These are phyloP conservation scores for Chaetomiaceae sp. DNA, from an alignment of 2,329 filamentous ascomycete species.

Conservation along the genomic window DNA sequence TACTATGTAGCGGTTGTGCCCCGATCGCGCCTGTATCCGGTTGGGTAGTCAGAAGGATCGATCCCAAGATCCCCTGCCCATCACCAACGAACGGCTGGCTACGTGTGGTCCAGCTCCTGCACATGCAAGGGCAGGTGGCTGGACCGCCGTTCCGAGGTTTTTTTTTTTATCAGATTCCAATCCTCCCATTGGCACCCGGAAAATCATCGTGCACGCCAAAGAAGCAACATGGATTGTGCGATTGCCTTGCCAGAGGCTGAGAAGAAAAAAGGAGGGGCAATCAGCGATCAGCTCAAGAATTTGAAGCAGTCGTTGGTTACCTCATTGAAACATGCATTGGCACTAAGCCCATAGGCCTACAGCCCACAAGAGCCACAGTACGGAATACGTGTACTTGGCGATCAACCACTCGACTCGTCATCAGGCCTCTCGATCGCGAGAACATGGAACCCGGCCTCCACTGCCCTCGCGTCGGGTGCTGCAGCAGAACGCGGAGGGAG, in stretches of 20 bases:
- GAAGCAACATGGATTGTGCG: neutral
- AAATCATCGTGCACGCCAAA: conserved; percentile 11
- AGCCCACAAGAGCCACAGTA: no score
- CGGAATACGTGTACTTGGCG: neutral
- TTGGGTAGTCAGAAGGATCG: conserved; percentile 7
- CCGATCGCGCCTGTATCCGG: conserved; percentile 7
- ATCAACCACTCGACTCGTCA: neutral
- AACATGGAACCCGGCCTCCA: conserved; percentile 1
- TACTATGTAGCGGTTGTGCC: conserved; percentile 1
- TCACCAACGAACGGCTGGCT: neutral
- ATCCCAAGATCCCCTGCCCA: conserved; percentile 1
- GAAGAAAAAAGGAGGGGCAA: conserved; percentile 12
- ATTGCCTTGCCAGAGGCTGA: conserved; percentile 1
- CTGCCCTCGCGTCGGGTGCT: neutral
- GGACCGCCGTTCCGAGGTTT: conserved; percentile 3
- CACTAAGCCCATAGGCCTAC: no score
- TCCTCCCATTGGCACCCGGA: conserved; percentile 11
- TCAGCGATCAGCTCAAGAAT: conserved; percentile 4
- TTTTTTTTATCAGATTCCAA: neutral
- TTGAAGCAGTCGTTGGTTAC: neutral
- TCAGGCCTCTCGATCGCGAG: conserved; percentile 4
- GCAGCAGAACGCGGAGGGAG: conserved; percentile 5
- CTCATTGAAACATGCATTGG: no score
- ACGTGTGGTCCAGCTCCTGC: conserved; percentile 4
- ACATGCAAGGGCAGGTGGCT: conserved; percentile 10